Percentiles rank a stretch among this genome's conserved stretches.
These are phyloP conservation scores for Fusarium ramigenum DNA, from an alignment of 2,329 filamentous ascomycete genomes.

Conservation along the genomic window DNA sequence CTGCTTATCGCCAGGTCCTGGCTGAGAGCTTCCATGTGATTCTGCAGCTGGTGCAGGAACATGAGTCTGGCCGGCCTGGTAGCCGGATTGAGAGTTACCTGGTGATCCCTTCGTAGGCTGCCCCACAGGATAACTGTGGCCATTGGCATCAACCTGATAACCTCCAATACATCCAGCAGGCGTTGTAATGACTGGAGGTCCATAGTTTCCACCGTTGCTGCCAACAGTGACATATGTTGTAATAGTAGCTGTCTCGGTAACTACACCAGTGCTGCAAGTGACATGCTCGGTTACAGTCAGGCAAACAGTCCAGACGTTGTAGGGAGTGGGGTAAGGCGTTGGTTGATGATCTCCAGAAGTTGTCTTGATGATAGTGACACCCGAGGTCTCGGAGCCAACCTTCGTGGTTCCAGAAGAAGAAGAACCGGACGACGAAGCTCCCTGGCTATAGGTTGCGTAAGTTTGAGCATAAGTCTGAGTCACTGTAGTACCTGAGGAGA, in stretches of 20 bases:
- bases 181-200: not conserved
- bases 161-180: not conserved
- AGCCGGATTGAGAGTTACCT: not conserved
- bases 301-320: not conserved
- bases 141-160: not conserved
- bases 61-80: accelerated
- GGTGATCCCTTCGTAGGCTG: not conserved
- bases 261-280: not conserved
- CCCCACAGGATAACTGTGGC: not conserved
- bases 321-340: not conserved
- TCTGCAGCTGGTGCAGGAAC: not conserved
- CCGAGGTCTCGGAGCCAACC: not conserved
- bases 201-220: not conserved
- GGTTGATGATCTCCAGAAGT: not conserved
- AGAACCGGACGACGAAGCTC: accelerated
- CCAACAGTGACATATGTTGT: not conserved
- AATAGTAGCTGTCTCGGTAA: not conserved
- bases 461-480: not conserved
- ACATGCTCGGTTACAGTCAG: not conserved
- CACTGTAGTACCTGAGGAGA: not conserved
- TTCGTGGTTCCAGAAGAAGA: not conserved
- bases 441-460: not conserved
- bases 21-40: not conserved
- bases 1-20: not conserved
- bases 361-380: not conserved